A percentile compares a stretch with the other conserved stretches of the same genome.
phyloP scores from a whole-genome alignment of 1,284 basidiomycete species.

The Pholiota adiposa region DNA sequence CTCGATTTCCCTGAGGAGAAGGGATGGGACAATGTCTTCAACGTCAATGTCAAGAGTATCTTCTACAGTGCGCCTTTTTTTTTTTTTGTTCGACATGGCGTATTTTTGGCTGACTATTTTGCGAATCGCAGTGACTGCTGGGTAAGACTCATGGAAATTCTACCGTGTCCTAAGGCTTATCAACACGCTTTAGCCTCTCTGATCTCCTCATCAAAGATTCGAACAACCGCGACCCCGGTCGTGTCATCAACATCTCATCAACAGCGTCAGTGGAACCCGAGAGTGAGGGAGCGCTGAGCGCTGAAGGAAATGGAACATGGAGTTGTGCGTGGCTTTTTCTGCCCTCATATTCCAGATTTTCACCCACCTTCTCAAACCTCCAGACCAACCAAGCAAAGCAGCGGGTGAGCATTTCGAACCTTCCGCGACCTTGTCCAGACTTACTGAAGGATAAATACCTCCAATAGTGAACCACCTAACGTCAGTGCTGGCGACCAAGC shows the following conservation, averaged over 20 bases:
- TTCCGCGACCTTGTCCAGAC: background rate
- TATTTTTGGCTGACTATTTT: background rate
- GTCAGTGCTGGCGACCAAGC: slow-evolving; percentile 70
- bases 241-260: slow-evolving; percentile 85
- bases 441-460: background rate
- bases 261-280: slow-evolving; percentile 65
- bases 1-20: slow-evolving; percentile 76
- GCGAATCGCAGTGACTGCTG: slow-evolving; percentile 60
- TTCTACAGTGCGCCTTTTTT: slow-evolving; percentile 66
- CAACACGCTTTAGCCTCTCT: slow-evolving; percentile 46
- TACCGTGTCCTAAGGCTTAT: background rate
- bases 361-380: slow-evolving; percentile 50
- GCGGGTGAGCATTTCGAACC: slow-evolving; percentile 45
- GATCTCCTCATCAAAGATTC: slow-evolving; percentile 71
- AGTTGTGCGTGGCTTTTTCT: slow-evolving; percentile 60
- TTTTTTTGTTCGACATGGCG: background rate
- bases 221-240: slow-evolving; percentile 67
- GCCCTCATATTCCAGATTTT: background rate
- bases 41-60: slow-evolving; percentile 80
- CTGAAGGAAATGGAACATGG: slow-evolving; percentile 73
- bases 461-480: slow-evolving; percentile 79
- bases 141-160: slow-evolving; percentile 41
- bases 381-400: slow-evolving; percentile 82
- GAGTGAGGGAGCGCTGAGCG: slow-evolving; percentile 55
- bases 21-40: slow-evolving; percentile 86